Evolutionary conservation across 225 moss, liverwort and hornwort genomes (phyloP).

Genomic region (Antitrichia curtipendula): DNA sequence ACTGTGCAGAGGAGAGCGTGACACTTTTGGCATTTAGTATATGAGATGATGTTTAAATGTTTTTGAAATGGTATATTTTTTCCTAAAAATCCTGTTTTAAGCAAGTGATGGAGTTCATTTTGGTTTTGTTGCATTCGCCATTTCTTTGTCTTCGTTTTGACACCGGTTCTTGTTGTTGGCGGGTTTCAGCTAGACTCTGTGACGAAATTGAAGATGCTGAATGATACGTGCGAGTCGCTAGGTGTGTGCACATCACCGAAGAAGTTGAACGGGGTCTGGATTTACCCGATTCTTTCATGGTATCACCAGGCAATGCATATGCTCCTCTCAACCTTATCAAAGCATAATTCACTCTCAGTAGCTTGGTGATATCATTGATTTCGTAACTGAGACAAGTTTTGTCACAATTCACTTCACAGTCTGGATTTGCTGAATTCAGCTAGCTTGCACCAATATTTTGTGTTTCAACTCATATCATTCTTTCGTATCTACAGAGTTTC

Average conservation of each 20-base stretch:
- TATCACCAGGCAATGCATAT: conserved; percentile 81
- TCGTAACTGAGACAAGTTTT: neutral
- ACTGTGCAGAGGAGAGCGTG: neutral
- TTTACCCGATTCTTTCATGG: conserved; percentile 86
- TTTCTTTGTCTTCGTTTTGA: neutral
- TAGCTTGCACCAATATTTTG: neutral
- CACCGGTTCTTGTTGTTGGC: neutral
- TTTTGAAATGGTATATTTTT: neutral
- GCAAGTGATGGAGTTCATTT: neutral
- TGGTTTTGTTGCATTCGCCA: neutral
- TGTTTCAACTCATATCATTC: neutral
- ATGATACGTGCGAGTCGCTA: conserved; percentile 53
- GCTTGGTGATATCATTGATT: neutral
- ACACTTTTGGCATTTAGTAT: neutral
- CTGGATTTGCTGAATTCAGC: neutral
- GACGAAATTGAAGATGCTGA: conserved; percentile 56
- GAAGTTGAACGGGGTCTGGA: conserved; percentile 69
- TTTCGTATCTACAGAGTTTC: conserved; percentile 52
- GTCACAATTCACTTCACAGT: neutral
- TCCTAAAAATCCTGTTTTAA: neutral
- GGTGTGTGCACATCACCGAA: conserved; percentile 56
- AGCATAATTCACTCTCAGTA: neutral
- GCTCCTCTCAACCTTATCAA: neutral
- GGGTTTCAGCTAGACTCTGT: conserved; percentile 47
- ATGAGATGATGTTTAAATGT: neutral